Percentiles rank a stretch among this genome's conserved stretches.
Evolutionary conservation across 2,329 filamentous ascomycete species (phyloP).

Genomic region (Apiospora arundinis): DNA sequence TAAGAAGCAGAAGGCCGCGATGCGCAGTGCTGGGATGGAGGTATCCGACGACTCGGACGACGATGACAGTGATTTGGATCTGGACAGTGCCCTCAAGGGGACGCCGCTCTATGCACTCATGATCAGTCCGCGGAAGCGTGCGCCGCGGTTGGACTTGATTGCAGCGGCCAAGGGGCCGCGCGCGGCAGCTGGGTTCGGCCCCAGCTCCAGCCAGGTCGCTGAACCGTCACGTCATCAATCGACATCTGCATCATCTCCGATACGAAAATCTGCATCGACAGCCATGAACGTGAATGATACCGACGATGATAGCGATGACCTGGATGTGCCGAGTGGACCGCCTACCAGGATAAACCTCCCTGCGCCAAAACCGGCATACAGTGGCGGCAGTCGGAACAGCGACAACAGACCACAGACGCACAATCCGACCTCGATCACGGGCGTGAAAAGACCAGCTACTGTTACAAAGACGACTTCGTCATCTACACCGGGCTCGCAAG

Average conservation of each 20-base stretch:
- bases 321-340: not conserved
- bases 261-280: not conserved
- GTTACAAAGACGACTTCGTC: no score
- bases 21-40: conserved; percentile 34
- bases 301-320: conserved; percentile 19
- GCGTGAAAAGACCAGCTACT: not conserved
- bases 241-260: not conserved
- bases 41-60: conserved; percentile 38
- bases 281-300: conserved; percentile 3
- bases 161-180: conserved; percentile 32
- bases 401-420: not conserved
- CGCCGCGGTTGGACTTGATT: conserved; percentile 30
- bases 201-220: not conserved
- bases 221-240: not conserved
- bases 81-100: conserved; percentile 27
- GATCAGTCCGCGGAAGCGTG: conserved; percentile 47
- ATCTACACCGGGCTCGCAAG: not conserved
- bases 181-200: conserved; percentile 35
- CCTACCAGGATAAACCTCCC: not conserved
- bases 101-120: conserved; percentile 50
- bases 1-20: conserved; percentile 43
- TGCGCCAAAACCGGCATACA: not conserved
- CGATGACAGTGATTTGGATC: conserved; percentile 28
- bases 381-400: not conserved
- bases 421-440: not conserved